Evolutionary conservation across 1,139 yeast species (phyloP).

Genomic region (Saccharomyces hybrid): DNA sequence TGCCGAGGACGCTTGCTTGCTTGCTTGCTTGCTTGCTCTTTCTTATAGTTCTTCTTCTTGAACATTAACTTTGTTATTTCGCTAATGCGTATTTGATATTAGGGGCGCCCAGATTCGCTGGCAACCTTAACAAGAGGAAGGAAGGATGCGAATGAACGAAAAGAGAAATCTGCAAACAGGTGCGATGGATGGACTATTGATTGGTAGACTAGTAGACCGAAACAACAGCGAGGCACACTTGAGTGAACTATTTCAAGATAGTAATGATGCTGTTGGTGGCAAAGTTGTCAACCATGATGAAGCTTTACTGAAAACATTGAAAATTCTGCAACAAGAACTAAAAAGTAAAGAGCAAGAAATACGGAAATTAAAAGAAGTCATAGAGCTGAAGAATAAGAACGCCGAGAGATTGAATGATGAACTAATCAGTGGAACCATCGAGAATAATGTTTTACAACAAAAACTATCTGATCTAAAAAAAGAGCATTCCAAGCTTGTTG

Average conservation of each 20-base stretch:
- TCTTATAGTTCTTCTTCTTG: not conserved
- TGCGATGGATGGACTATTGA: slow-evolving; percentile 11
- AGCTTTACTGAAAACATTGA: slow-evolving; percentile 7
- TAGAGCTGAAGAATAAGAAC: slow-evolving; percentile 46
- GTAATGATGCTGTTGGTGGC: slow-evolving; percentile 1
- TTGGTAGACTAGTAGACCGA: slow-evolving; percentile 13
- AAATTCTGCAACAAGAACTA: slow-evolving; percentile 10
- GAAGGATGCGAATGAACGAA: not conserved
- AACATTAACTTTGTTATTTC: not conserved
- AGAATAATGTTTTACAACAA: slow-evolving; percentile 53
- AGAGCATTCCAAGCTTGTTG: slow-evolving; percentile 50
- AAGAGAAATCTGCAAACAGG: not conserved
- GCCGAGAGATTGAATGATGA: slow-evolving; percentile 66
- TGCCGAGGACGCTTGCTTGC: not conserved
- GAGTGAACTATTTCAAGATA: slow-evolving; percentile 16
- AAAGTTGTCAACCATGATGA: slow-evolving; percentile 1
- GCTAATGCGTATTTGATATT: not conserved
- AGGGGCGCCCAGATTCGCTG: not conserved
- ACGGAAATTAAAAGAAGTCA: slow-evolving; percentile 34
- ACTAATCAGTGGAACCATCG: slow-evolving; percentile 61
- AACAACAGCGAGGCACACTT: slow-evolving; percentile 17
- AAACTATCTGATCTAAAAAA: slow-evolving; percentile 35
- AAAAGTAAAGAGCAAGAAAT: slow-evolving; percentile 16
- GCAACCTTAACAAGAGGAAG: not conserved
- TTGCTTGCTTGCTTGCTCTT: not conserved